Evolutionary conservation across 2,329 filamentous ascomycete species (phyloP), one percentile per base, ranked within the genome.

Genomic region (Fusarium neocosmosporiellum): DNA sequence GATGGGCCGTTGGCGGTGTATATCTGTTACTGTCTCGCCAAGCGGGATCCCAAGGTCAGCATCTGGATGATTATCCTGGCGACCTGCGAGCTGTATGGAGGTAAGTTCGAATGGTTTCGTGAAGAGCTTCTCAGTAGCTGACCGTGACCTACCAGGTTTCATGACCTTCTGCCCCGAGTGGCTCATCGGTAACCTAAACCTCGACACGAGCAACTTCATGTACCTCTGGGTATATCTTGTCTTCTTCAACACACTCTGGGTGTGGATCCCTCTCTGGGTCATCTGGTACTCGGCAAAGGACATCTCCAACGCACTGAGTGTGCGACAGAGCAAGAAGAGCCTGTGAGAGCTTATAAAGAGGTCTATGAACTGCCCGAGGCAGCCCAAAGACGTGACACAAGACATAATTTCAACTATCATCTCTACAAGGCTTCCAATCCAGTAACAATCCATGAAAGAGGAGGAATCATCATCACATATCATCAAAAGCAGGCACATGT

Each of bases 81-180:
- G 29, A 92, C 90, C 5, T 89, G 87, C 64, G 91, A 93, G 84
- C 76, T 93, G 7, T 93, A 92, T 74, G 91, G 90, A 72, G 89
- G 87, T 88, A 77, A 65, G 84, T 79, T n/a, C n/a, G 7, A 10
- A 18, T 5, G 2, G 24, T 27, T 13, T 5, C 10, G 11, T 50
- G 16, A 53, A 63, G 24, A 37, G 41, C 41, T 16, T 14, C 7
- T 13, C 27, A 29, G 7, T 20, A 18, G 34, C 22, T 48, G 48
- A 69, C 53, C 9, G 24, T 14, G 16, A 34, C 11, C 16, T 36
- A 20, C n/a, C 41, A 89, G 88, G 90, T 20, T 93, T 90, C 82
- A 92, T 93, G 88, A 93, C 91, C 0, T 93, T 93, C 78, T 90
- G 88, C 80, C 91, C 91, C 14, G 91, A 93, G 81, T 93, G 91